Evolutionary conservation across 1,284 basidiomycete species (phyloP).

Genomic region (Ceratobasidium sp.): DNA sequence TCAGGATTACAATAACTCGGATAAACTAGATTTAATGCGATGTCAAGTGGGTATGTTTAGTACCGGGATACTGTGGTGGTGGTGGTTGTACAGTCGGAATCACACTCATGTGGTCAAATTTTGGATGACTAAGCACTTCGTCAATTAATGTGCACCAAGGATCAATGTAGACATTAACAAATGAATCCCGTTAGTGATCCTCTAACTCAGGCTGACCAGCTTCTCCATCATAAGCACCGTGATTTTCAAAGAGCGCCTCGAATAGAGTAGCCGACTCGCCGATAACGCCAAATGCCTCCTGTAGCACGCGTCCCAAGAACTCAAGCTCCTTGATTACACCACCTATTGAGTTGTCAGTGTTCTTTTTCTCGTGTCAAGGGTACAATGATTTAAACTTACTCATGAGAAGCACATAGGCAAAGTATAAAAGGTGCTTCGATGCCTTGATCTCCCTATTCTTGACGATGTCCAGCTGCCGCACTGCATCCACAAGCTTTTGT

Average conservation of each 20-base stretch:
- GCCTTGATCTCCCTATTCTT: conserved; percentile 76
- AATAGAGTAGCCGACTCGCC: conserved; percentile 74
- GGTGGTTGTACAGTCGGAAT: neutral
- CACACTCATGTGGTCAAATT: conserved; percentile 15
- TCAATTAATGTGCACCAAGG: neutral
- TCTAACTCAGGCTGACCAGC: conserved; percentile 22
- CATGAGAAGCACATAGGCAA: conserved; percentile 94
- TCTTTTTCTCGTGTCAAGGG: too few relatives aligned
- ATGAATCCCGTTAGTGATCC: conserved; percentile 1
- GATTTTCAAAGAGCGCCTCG: conserved; percentile 66
- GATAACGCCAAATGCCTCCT: conserved; percentile 89
- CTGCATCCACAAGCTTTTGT: conserved; percentile 80
- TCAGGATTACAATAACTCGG: neutral
- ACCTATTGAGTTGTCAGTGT: conserved; percentile 50
- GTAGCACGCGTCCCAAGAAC: conserved; percentile 76
- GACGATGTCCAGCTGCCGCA: conserved; percentile 86
- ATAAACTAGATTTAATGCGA: neutral
- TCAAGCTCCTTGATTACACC: conserved; percentile 90
- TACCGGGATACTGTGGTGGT: neutral
- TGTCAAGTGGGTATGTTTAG: neutral
- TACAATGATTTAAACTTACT: conserved; percentile 49
- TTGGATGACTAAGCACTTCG: conserved; percentile 34
- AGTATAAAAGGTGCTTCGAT: conserved; percentile 88
- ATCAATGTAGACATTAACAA: neutral
- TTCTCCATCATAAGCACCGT: conserved; percentile 8